Evolutionary conservation across 371 early-diverging fungal species (phyloP).

Genomic region (Polyrhizophydium stewartii): DNA sequence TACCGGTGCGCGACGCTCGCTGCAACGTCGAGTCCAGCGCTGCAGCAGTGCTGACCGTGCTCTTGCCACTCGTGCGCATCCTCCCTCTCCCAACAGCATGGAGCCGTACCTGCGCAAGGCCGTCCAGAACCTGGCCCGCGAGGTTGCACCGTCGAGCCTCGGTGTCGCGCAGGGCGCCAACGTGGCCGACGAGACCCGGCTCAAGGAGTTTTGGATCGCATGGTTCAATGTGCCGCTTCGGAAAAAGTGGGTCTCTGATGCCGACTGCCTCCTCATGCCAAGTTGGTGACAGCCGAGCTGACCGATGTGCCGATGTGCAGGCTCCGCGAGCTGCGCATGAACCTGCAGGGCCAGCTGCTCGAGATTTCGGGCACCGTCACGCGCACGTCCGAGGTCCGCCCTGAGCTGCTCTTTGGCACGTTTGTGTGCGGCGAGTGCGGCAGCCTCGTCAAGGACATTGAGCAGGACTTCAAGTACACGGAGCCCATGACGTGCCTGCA

Average conservation of each 20-base stretch:
- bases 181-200: conserved; percentile 22
- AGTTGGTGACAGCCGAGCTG: no score
- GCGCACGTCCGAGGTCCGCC: conserved; percentile 96
- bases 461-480: conserved; percentile 97
- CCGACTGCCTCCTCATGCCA: no score
- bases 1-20: conserved; percentile 51
- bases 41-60: no score
- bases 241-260: conserved; percentile 41
- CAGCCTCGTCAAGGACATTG: conserved; percentile 74
- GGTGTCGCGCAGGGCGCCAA: conserved; percentile 12
- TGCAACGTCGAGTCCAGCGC: no score
- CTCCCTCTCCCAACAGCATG: conserved; percentile 46
- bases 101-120: conserved; percentile 82
- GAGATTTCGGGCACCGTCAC: conserved; percentile 97
- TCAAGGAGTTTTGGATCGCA: conserved; percentile 69
- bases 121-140: conserved; percentile 70
- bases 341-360: conserved; percentile 82
- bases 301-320: conserved; percentile 18
- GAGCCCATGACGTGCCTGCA: conserved; percentile 96
- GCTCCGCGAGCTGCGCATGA: conserved; percentile 85
- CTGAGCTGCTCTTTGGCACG: conserved; percentile 91
- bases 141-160: conserved; percentile 62
- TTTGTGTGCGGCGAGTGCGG: conserved; percentile 93
- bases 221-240: conserved; percentile 67
- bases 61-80: neutral